Evolutionary conservation across 164 flowering plant species (phyloP).

Genomic region (Vitis vinifera): ASM3070453v1 NC_081815.1:1319001-1319500

Average conservation of each 20-base stretch:
- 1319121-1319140: constrained; percentile 39
- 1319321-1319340: constrained; percentile 32
- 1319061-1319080: constrained; percentile 41
- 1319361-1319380: constrained; percentile 53
- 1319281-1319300: constrained; percentile 42
- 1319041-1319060: constrained; percentile 37
- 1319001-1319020: constrained; percentile 31
- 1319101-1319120: constrained; percentile 47
- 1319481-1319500: constrained; percentile 43
- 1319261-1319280: constrained; percentile 32
- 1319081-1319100: constrained; percentile 45
- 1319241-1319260: constrained; percentile 48
- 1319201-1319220: constrained; percentile 41
- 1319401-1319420: constrained; percentile 40
- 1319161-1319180: constrained; percentile 26
- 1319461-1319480: constrained; percentile 45
- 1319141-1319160: constrained; percentile 35
- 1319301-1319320: constrained; percentile 41
- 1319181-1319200: constrained; percentile 39
- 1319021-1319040: constrained; percentile 43
- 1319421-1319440: constrained; percentile 51
- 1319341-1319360: constrained; percentile 44
- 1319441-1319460: constrained; percentile 42
- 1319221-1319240: constrained; percentile 47
- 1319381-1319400: constrained; percentile 44